phyloP scores from a whole-genome alignment of 148 eudicot genomes.

The Dianthus caryophyllus region DNA sequence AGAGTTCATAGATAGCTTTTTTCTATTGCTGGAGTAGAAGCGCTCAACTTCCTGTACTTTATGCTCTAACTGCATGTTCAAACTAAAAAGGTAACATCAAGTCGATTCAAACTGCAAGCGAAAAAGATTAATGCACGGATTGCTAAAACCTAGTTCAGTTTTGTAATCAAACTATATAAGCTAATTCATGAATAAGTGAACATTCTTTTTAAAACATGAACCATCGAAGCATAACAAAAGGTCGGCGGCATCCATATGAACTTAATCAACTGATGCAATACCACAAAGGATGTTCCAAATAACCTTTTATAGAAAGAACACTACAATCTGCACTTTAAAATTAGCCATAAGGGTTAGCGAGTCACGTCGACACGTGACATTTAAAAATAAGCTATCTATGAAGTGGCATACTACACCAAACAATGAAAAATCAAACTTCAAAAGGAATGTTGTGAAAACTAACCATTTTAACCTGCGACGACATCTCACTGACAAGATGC shows the following conservation, averaged over 20 bases:
- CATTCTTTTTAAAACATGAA: background rate
- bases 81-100: background rate
- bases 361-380: background rate
- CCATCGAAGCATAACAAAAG: background rate
- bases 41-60: slow-evolving; percentile 20
- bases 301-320: background rate
- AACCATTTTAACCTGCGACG: slow-evolving; percentile 15
- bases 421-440: background rate
- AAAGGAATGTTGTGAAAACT: background rate
- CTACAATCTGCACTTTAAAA: background rate
- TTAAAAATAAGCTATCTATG: background rate
- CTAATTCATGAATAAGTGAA: background rate
- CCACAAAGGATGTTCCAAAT: background rate
- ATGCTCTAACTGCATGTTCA: slow-evolving; percentile 23
- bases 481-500: slow-evolving; percentile 9
- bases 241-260: background rate
- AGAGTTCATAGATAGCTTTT: slow-evolving; percentile 10
- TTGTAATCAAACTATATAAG: background rate
- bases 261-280: background rate
- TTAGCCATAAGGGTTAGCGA: background rate
- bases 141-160: background rate
- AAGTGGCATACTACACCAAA: background rate
- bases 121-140: background rate
- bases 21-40: slow-evolving; percentile 17
- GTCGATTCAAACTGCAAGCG: background rate